phyloP scores from a whole-genome alignment of 1,139 yeast genomes.

The Meyerozyma sp. region DNA sequence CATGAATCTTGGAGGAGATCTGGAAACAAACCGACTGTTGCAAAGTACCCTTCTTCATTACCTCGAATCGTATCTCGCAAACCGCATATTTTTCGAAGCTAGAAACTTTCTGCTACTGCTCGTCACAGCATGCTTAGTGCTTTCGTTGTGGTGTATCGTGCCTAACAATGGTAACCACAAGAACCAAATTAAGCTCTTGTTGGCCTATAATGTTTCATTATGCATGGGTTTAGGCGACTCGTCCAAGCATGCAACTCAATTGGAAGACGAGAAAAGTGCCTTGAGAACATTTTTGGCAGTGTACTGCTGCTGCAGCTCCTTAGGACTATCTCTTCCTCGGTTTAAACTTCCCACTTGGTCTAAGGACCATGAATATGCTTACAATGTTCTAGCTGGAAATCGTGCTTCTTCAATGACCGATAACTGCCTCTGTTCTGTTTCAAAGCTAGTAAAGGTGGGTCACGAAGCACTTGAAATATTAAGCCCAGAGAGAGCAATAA shows the following conservation, averaged over 20 bases:
- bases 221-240: slow-evolving; percentile 45
- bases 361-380: slow-evolving; percentile 35
- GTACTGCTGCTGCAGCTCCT: slow-evolving; percentile 45
- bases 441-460: slow-evolving; percentile 35
- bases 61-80: slow-evolving; percentile 41
- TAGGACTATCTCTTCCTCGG: slow-evolving; percentile 45
- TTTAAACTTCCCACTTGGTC: slow-evolving; percentile 47
- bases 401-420: slow-evolving; percentile 27
- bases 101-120: slow-evolving; percentile 37
- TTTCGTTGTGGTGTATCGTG: slow-evolving; percentile 48
- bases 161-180: slow-evolving; percentile 47
- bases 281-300: slow-evolving; percentile 43
- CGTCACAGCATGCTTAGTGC: slow-evolving; percentile 38
- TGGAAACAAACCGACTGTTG: slow-evolving; percentile 17
- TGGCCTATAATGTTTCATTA: slow-evolving; percentile 39
- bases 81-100: slow-evolving; percentile 36
- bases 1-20: slow-evolving; percentile 2
- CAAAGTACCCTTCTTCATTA: slow-evolving; percentile 39
- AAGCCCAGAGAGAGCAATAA: slow-evolving; percentile 8
- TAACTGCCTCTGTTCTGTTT: slow-evolving; percentile 31
- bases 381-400: slow-evolving; percentile 21
- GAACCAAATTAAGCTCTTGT: slow-evolving; percentile 44
- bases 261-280: slow-evolving; percentile 20
- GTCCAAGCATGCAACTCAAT: slow-evolving; percentile 16
- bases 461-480: slow-evolving; percentile 37